Base-by-base conservation (phyloP, 2,329 filamentous ascomycete genomes). In the Basipetospora chlamydospora region DNA sequence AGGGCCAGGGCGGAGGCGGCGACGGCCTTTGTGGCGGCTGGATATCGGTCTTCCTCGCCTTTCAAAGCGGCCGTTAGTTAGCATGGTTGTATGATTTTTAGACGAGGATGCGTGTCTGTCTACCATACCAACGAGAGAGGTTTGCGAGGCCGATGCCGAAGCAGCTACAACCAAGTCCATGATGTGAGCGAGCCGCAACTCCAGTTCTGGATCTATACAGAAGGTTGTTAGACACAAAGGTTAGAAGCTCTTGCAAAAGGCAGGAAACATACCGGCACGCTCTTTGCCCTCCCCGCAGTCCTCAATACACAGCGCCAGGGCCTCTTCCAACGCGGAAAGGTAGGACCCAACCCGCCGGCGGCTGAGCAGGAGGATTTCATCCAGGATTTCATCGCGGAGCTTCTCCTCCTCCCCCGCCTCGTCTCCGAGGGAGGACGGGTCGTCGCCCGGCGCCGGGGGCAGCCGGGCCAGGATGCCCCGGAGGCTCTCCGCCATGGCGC, bases 401-500 rank as follows among this genome's bases (percentile, higher is more conserved):
- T 9, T 18, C 11, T 31, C 16, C 39, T 37, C 16, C 11, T 37
- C 6, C 11, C 18, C 0, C 30, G 26, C 9, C 7, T 8, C 0
- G 6, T 3, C 0, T 13, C 2, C 2, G 10, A 6, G 13, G 43
- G 36, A 0, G 6, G 22, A 6, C 22, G 22, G 22, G 22, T 23
- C 6, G 22, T 23, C 22, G 22, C 6, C n/a, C n/a, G n/a, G n/a
- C n/a, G n/a, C n/a, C n/a, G 28, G 3, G 4, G 18, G 30, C 6
- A 50, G 9, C 8, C 32, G 46, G 0, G 4, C 11, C 3, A 52
- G 6, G 0, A 52, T 22, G 4, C 29, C n/a, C 1, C 11, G 7
- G 0, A 51, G 13, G 8, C 47, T 50, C 1, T 22, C 15, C 1
- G 12, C 28, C 0, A 44, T 43, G 1, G 17, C 31, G 0, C 7